phyloP scores from a whole-genome alignment of 129 eudicot genomes.

The Arctium lappa region DNA sequence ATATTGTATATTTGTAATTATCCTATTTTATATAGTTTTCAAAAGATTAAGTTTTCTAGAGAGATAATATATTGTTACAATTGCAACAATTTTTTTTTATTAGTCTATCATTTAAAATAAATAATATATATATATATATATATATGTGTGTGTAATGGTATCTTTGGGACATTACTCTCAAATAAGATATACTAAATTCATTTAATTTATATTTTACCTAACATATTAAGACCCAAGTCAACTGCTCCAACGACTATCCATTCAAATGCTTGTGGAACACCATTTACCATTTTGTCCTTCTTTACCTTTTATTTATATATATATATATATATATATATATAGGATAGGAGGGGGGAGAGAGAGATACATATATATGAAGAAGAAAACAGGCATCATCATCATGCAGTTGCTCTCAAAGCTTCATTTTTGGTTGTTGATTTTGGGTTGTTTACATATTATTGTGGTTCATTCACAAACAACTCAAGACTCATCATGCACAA shows the following conservation, averaged over 20 bases:
- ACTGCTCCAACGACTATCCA: conserved; percentile 12
- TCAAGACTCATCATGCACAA: conserved; percentile 63
- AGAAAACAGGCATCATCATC: conserved; percentile 21
- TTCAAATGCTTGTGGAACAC: conserved; percentile 29
- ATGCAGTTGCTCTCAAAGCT: conserved; percentile 24
- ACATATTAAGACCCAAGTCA: background rate
- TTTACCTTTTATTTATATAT: conserved; percentile 8
- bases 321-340: background rate
- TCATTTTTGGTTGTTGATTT: conserved; percentile 19
- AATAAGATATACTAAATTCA: too few relatives aligned
- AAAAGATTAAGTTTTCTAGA: background rate
- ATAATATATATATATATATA: too few relatives aligned
- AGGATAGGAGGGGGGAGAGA: background rate
- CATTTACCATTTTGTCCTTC: conserved; percentile 29
- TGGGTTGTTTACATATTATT: conserved; percentile 11
- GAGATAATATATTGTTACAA: background rate
- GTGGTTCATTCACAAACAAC: conserved; percentile 47
- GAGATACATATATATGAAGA: conserved; percentile 23
- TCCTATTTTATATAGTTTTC: too few relatives aligned
- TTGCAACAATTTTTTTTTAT: too few relatives aligned
- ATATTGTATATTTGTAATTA: background rate
- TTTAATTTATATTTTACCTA: too few relatives aligned
- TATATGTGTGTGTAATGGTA: too few relatives aligned
- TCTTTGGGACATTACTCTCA: too few relatives aligned
- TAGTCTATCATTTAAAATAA: too few relatives aligned